A percentile compares a stretch with the other conserved stretches of the same genome.
Evolutionary conservation across 208 protist species (phyloP).

Genomic region (Trypanosoma grayi): DNA sequence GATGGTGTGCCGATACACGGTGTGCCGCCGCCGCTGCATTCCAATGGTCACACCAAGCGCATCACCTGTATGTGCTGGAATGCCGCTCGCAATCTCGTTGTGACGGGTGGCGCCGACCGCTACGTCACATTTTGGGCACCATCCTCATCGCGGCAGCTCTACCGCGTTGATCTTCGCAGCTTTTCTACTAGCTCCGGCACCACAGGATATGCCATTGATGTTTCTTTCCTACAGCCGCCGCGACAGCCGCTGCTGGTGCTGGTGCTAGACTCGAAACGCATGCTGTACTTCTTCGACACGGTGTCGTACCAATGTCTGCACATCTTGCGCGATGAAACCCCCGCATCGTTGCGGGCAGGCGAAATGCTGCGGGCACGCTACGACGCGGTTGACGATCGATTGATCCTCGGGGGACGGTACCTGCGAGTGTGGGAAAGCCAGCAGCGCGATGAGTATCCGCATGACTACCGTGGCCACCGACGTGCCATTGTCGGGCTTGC

Average conservation of each 20-base stretch:
- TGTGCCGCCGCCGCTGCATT: not conserved
- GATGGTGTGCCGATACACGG: conserved; percentile 11
- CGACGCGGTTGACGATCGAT: conserved; percentile 53
- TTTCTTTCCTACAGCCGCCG: conserved; percentile 56
- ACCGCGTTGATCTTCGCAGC: conserved; percentile 55
- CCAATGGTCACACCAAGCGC: conserved; percentile 45
- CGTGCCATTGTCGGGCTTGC: conserved; percentile 55
- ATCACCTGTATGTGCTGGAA: conserved; percentile 71
- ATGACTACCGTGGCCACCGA: conserved; percentile 62
- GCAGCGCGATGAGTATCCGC: conserved; percentile 35
- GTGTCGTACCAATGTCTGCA: conserved; percentile 42
- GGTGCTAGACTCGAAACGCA: conserved; percentile 69
- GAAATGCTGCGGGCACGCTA: conserved; percentile 70
- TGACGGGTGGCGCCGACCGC: conserved; percentile 73
- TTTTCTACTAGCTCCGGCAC: conserved; percentile 28
- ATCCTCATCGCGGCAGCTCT: conserved; percentile 42
- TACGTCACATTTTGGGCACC: conserved; percentile 68
- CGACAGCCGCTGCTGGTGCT: conserved; percentile 47
- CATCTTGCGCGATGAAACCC: conserved; percentile 43
- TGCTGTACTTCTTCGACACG: conserved; percentile 72
- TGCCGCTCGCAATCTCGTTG: conserved; percentile 41
- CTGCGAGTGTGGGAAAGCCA: conserved; percentile 66
- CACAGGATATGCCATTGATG: conserved; percentile 73
- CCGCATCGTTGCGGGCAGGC: conserved; percentile 39
- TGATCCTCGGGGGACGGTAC: conserved; percentile 71